phyloP scores from a whole-genome alignment of 176 grass and related monocot species.

The Musa schizocarpa region DNA sequence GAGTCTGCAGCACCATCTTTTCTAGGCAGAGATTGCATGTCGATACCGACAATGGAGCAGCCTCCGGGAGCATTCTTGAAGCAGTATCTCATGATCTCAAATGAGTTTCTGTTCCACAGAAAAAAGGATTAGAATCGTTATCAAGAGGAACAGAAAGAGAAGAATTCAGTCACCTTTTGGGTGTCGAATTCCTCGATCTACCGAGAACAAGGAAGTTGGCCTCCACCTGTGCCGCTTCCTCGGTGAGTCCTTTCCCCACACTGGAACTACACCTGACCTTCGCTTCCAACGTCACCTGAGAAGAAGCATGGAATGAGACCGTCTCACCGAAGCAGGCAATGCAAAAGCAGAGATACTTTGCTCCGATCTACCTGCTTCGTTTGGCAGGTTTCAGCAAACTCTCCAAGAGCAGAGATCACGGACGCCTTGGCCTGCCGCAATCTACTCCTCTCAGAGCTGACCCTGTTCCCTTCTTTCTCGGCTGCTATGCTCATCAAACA shows the following conservation, averaged over 20 bases:
- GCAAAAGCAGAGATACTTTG: neutral
- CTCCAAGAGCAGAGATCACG: conserved; percentile 82
- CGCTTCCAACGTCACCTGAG: conserved; percentile 85
- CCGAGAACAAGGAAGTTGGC: conserved; percentile 64
- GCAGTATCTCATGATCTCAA: conserved; percentile 65
- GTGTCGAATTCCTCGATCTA: conserved; percentile 43
- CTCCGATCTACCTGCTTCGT: conserved; percentile 58
- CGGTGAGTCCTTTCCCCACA: conserved; percentile 62
- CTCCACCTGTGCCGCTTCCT: conserved; percentile 50
- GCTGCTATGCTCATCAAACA: conserved; percentile 12
- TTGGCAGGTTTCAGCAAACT: conserved; percentile 58
- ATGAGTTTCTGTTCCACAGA: conserved; percentile 37
- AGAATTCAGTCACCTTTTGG: conserved; percentile 31
- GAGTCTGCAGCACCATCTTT: conserved; percentile 23
- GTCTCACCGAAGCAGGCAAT: no score
- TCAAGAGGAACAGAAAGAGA: neutral
- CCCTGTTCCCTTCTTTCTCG: conserved; percentile 24
- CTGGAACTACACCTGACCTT: conserved; percentile 66
- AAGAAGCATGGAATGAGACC: conserved; percentile 14
- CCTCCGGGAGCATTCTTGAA: conserved; percentile 55
- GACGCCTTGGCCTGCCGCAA: conserved; percentile 73
- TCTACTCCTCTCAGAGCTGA: conserved; percentile 33
- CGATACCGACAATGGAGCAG: conserved; percentile 65
- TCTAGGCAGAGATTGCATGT: conserved; percentile 30
- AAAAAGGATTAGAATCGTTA: neutral